A percentile compares a stretch with the other conserved stretches of the same genome.
These are phyloP conservation scores for Sporothrix pseudoabietina DNA, from an alignment of 2,329 filamentous ascomycete species.

Conservation along the genomic window DNA sequence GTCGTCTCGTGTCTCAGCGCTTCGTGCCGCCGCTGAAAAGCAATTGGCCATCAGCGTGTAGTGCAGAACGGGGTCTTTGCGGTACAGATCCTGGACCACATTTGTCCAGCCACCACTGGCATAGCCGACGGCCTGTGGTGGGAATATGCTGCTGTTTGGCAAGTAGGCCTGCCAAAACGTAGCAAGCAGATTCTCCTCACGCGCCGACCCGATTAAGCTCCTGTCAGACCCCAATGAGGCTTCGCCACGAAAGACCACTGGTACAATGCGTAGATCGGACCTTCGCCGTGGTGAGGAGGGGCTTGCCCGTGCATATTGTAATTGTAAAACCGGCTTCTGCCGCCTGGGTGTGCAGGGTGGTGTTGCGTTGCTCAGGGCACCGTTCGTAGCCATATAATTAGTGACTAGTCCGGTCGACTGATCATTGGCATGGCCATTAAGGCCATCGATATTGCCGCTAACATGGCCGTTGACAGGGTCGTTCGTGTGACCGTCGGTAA, in stretches of 20 bases:
- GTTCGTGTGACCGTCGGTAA: neutral
- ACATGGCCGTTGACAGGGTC: neutral
- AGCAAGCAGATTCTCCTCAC: slow-evolving; percentile 31
- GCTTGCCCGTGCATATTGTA: neutral
- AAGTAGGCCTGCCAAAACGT: slow-evolving; percentile 35
- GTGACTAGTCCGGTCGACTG: neutral
- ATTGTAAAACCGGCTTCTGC: neutral
- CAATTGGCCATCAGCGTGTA: slow-evolving; percentile 34
- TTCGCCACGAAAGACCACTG: neutral
- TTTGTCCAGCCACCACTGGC: slow-evolving; percentile 36
- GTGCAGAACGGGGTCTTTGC: slow-evolving; percentile 33
- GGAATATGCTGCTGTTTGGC: slow-evolving; percentile 33
- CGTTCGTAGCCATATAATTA: slow-evolving; percentile 13
- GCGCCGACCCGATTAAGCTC: slow-evolving; percentile 27
- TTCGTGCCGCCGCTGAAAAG: slow-evolving; percentile 32
- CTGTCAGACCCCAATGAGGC: slow-evolving; percentile 19
- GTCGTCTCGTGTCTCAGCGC: slow-evolving; percentile 1
- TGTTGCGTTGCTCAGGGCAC: neutral
- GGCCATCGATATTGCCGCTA: neutral
- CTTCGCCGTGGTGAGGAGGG: slow-evolving; percentile 16
- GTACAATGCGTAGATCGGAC: slow-evolving; percentile 27
- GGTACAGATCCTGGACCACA: slow-evolving; percentile 33
- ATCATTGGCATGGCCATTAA: neutral
- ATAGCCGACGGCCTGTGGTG: slow-evolving; percentile 26
- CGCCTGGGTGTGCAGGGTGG: slow-evolving; percentile 12